Evolutionary conservation across 2,329 filamentous ascomycete species (phyloP).

Genomic region (Diaporthe vexans): DNA sequence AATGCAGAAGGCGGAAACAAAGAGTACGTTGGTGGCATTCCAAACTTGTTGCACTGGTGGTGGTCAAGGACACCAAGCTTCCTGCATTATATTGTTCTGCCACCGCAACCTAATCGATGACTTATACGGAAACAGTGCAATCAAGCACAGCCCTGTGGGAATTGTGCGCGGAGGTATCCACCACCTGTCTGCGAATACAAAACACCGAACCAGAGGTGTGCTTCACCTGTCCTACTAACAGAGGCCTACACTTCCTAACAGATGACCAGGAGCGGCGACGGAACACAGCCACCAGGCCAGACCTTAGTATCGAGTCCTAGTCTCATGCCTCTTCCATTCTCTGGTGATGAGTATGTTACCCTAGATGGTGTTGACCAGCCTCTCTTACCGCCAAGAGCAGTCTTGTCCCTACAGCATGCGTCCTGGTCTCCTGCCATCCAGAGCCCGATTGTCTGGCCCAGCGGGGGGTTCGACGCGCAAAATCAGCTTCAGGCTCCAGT

Average conservation of each 20-base stretch:
- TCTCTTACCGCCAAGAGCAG: conserved; percentile 37
- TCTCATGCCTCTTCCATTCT: conserved; percentile 41
- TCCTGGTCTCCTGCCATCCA: not conserved
- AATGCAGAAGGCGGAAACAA: conserved; percentile 66
- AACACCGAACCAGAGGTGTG: conserved; percentile 46
- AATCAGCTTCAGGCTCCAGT: not conserved
- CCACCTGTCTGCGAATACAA: conserved; percentile 65
- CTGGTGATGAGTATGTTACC: conserved; percentile 30
- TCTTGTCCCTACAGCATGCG: not conserved
- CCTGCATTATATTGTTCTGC: not conserved
- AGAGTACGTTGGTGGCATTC: conserved; percentile 54
- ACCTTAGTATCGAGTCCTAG: conserved; percentile 4
- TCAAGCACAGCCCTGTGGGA: conserved; percentile 66
- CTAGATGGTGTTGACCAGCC: conserved; percentile 43
- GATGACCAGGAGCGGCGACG: conserved; percentile 28
- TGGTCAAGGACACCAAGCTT: not conserved
- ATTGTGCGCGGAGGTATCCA: conserved; percentile 66
- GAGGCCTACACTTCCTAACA: not conserved
- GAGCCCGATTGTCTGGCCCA: not conserved
- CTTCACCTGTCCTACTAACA: not conserved
- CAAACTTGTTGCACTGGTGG: too few relatives aligned
- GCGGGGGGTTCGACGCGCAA: not conserved
- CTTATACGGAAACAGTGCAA: conserved; percentile 59
- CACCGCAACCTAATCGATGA: not conserved
- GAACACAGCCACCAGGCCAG: not conserved